phyloP scores from a whole-genome alignment of 768 basidiomycete species.

The Lentinus tigrinus region DNA sequence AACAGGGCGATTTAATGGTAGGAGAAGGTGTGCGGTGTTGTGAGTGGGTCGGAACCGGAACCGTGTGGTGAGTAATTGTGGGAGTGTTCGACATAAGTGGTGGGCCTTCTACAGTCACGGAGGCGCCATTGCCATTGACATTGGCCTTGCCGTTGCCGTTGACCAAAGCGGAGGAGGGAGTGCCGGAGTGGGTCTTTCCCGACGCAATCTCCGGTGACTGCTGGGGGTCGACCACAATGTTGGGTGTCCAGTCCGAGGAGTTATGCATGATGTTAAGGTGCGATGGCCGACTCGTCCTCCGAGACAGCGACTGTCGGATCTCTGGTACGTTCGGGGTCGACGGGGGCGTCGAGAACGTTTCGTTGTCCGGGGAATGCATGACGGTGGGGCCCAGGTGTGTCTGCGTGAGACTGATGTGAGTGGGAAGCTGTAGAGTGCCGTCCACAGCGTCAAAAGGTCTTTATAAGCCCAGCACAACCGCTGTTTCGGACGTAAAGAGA shows the following conservation, averaged over 20 bases:
- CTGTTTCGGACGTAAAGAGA: not conserved
- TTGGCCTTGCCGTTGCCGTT: conserved; percentile 8
- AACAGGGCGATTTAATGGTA: conserved; percentile 70
- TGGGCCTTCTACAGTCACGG: conserved; percentile 10
- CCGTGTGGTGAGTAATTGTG: conserved; percentile 19
- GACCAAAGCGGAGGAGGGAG: conserved; percentile 2
- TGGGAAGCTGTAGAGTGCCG: not conserved
- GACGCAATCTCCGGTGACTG: conserved; percentile 26
- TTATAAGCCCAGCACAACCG: not conserved
- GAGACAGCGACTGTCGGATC: conserved; percentile 40
- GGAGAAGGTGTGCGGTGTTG: conserved; percentile 15
- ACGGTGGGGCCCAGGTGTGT: not conserved
- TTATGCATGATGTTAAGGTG: conserved; percentile 33
- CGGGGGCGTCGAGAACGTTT: conserved; percentile 46
- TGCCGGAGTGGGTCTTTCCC: not conserved
- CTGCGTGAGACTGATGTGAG: not conserved
- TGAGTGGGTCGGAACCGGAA: conserved; percentile 2
- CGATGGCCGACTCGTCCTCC: conserved; percentile 34
- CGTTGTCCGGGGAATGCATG: conserved; percentile 35
- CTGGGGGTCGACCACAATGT: conserved; percentile 36
- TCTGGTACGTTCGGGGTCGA: conserved; percentile 33
- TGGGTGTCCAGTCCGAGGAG: conserved; percentile 32
- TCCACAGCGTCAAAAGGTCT: not conserved
- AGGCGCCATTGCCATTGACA: conserved; percentile 19
- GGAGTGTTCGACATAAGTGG: conserved; percentile 5